These are phyloP conservation scores for Gossypium australe DNA, from an alignment of 345 rosid species.

Conservation along the genomic window DNA sequence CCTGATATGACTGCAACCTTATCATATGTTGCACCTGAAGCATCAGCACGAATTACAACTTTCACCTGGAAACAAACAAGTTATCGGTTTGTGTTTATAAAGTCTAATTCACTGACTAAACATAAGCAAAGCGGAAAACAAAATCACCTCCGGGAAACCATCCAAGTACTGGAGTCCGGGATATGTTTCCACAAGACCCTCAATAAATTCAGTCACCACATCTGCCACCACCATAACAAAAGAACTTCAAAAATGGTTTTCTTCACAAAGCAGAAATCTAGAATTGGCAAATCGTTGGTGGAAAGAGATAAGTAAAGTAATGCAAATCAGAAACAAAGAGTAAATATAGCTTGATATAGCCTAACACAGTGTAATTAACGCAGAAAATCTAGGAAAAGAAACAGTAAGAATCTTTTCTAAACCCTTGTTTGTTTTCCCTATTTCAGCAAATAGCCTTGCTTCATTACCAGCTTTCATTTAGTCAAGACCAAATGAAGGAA, in stretches of 20 bases:
- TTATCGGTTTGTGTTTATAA: background rate
- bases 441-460: background rate
- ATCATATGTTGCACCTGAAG: conserved; percentile 52
- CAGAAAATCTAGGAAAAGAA: background rate
- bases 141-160: conserved; percentile 84
- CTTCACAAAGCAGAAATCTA: background rate
- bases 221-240: conserved; percentile 37
- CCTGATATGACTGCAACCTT: conserved; percentile 96
- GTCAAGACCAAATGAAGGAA: background rate
- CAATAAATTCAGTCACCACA: conserved; percentile 92
- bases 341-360: background rate
- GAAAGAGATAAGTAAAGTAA: background rate
- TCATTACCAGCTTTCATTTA: background rate
- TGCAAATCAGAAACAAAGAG: background rate
- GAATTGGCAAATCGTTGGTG: background rate
- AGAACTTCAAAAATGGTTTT: background rate
- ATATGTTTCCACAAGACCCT: conserved; percentile 89
- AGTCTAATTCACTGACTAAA: background rate
- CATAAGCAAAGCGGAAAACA: background rate
- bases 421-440: background rate
- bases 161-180: conserved; percentile 84
- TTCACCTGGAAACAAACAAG: conserved; percentile 48
- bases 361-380: background rate
- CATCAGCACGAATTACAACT: conserved; percentile 93
- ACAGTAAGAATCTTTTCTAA: background rate